These are phyloP conservation scores for Stachybotrys elegans DNA, from an alignment of 2,329 filamentous ascomycete species.

Conservation along the genomic window DNA sequence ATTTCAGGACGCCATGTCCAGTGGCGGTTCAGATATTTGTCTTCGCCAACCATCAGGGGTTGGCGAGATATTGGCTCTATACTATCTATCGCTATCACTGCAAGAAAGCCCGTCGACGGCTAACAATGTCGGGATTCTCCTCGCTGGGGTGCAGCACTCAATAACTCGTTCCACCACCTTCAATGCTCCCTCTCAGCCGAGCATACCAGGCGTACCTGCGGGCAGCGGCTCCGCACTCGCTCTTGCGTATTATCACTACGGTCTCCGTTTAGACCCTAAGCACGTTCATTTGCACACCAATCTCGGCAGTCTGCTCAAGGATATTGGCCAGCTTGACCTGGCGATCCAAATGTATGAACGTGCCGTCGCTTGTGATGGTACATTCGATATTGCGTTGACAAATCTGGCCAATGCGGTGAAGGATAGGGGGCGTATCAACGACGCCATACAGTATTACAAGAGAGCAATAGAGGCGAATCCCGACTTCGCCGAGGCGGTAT, in stretches of 20 bases:
- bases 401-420: constrained; percentile 98
- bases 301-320: constrained; percentile 88
- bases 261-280: constrained; percentile 75
- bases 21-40: constrained; percentile 50
- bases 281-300: constrained; percentile 98
- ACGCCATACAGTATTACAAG: constrained; percentile 89
- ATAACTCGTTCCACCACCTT: constrained; percentile 25
- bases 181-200: constrained; percentile 18
- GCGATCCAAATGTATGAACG: constrained; percentile 98
- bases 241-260: constrained; percentile 92
- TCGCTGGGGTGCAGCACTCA: constrained; percentile 96
- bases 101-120: constrained; percentile 96
- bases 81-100: constrained; percentile 89
- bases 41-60: constrained; percentile 68
- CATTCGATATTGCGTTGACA: constrained; percentile 93
- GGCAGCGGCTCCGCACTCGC: constrained; percentile 87
- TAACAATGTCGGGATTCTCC: constrained; percentile 94
- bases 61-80: constrained; percentile 86
- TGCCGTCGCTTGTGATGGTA: constrained; percentile 86
- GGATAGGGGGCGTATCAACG: constrained; percentile 85
- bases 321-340: constrained; percentile 85
- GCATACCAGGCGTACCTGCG: constrained; percentile 72
- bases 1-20: constrained; percentile 92
- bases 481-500: constrained; percentile 94
- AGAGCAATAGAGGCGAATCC: constrained; percentile 88